Percentiles rank a stretch among this genome's conserved stretches.
Conservation (phyloP, 371 early-diverging fungal genomes). For the Mucor velutinosus region DNA sequence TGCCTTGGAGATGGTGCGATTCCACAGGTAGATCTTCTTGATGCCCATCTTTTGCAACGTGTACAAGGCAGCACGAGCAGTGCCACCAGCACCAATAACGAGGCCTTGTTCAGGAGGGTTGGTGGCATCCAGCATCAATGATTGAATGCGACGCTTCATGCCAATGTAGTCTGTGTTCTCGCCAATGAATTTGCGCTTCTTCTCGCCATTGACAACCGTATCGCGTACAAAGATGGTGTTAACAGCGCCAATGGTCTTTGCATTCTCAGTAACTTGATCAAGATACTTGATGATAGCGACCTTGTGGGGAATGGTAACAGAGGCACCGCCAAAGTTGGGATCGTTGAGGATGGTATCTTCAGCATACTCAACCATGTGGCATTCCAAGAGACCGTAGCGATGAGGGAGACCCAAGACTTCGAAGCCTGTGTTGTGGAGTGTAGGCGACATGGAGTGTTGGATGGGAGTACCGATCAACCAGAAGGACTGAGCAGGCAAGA, state of each 20-base stretch:
- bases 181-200: slow-evolving; percentile 66
- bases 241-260: slow-evolving; percentile 88
- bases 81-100: slow-evolving; percentile 97
- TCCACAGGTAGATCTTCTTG: slow-evolving; percentile 76
- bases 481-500: slow-evolving; percentile 68
- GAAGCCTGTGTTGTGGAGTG: slow-evolving; percentile 93
- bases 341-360: slow-evolving; percentile 57
- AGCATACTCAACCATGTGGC: slow-evolving; percentile 66
- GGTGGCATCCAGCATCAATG: slow-evolving; percentile 47
- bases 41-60: slow-evolving; percentile 81
- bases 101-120: slow-evolving; percentile 57
- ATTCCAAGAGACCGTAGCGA: slow-evolving; percentile 75
- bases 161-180: slow-evolving; percentile 97
- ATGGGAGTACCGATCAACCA: slow-evolving; percentile 95
- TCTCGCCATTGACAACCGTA: slow-evolving; percentile 36
- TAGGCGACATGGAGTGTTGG: slow-evolving; percentile 85
- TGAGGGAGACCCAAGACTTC: slow-evolving; percentile 82
- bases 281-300: slow-evolving; percentile 76
- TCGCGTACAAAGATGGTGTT: slow-evolving; percentile 79
- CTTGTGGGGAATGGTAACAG: slow-evolving; percentile 96
- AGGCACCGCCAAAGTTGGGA: slow-evolving; percentile 90
- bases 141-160: slow-evolving; percentile 69
- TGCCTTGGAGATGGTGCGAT: slow-evolving; percentile 83
- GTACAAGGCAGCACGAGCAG: slow-evolving; percentile 90
- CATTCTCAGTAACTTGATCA: slow-evolving; percentile 73